phyloP scores from a whole-genome alignment of 768 basidiomycete species.

The Panus rudis region DNA sequence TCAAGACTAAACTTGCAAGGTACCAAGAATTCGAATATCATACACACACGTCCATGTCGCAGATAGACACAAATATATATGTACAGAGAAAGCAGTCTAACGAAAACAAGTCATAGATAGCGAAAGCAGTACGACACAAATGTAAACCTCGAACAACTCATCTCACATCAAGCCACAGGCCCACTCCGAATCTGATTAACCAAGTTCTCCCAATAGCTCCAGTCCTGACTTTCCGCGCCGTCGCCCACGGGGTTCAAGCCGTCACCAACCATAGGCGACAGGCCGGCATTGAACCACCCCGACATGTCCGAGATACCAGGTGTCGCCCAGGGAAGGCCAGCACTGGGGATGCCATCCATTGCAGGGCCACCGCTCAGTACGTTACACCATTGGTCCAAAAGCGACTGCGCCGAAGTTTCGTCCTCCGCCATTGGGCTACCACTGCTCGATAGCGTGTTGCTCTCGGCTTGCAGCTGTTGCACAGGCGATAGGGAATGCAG shows the following conservation, averaged over 20 bases:
- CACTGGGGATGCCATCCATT: conserved; percentile 20
- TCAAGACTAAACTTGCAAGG: too few relatives aligned
- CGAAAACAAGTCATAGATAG: neutral
- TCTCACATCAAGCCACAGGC: conserved; percentile 15
- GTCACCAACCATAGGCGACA: conserved; percentile 30
- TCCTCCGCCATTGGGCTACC: conserved; percentile 65
- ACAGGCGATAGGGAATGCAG: conserved; percentile 35
- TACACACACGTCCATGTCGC: too few relatives aligned
- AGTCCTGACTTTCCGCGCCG: conserved; percentile 62
- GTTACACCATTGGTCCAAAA: conserved; percentile 82
- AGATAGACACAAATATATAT: too few relatives aligned
- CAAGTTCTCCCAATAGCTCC: conserved; percentile 75
- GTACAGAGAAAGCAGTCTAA: neutral
- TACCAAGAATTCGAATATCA: too few relatives aligned
- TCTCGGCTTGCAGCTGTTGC: conserved; percentile 47
- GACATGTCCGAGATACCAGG: conserved; percentile 53
- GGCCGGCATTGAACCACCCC: conserved; percentile 17
- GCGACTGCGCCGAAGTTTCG: conserved; percentile 66
- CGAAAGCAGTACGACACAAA: neutral
- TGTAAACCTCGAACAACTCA: neutral
- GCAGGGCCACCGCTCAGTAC: conserved; percentile 63
- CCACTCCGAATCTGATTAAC: conserved; percentile 47
- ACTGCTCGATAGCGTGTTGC: conserved; percentile 53
- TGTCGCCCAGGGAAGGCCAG: conserved; percentile 53
- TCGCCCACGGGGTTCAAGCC: conserved; percentile 42